phyloP scores from a whole-genome alignment of 1,284 basidiomycete genomes.

The Puccinia coronata region DNA sequence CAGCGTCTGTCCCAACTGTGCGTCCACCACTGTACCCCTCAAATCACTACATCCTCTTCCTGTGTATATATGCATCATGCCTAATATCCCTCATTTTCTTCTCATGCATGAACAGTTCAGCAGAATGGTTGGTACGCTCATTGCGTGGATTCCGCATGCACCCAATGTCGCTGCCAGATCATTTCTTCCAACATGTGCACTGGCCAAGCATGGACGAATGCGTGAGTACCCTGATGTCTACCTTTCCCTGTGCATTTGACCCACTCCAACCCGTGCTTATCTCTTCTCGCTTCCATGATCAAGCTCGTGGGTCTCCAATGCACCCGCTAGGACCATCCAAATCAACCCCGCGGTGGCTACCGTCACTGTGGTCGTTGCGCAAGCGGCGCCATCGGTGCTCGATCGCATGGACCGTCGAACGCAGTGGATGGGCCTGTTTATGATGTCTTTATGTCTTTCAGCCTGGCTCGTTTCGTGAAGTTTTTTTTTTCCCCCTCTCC shows the following conservation, averaged over 20 bases:
- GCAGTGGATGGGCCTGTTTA: background rate
- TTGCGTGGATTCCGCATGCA: conserved; percentile 35
- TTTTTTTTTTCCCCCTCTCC: background rate
- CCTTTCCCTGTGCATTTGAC: too few species aligned
- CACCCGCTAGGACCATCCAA: conserved; percentile 31
- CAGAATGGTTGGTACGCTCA: conserved; percentile 50
- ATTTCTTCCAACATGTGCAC: conserved; percentile 33
- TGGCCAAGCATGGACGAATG: conserved; percentile 37
- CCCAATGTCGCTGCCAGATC: conserved; percentile 46
- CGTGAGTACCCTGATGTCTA: background rate
- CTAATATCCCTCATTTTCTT: background rate
- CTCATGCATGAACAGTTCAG: conserved; percentile 22
- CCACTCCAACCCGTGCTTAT: too few species aligned
- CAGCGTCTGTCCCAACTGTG: conserved; percentile 48
- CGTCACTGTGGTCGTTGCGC: conserved; percentile 22
- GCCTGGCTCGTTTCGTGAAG: conserved; percentile 7
- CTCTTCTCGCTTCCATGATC: too few species aligned
- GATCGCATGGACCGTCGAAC: conserved; percentile 14
- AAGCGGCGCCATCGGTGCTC: conserved; percentile 25
- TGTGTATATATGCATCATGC: too few species aligned
- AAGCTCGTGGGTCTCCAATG: conserved; percentile 21
- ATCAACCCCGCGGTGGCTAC: conserved; percentile 39
- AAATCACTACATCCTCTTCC: too few species aligned
- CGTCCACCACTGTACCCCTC: background rate
- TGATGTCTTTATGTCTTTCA: background rate